A percentile compares a stretch with the other conserved stretches of the same genome.
Conservation (phyloP, 306 rosid genomes). For the Oemleria cerasiformis region DNA sequence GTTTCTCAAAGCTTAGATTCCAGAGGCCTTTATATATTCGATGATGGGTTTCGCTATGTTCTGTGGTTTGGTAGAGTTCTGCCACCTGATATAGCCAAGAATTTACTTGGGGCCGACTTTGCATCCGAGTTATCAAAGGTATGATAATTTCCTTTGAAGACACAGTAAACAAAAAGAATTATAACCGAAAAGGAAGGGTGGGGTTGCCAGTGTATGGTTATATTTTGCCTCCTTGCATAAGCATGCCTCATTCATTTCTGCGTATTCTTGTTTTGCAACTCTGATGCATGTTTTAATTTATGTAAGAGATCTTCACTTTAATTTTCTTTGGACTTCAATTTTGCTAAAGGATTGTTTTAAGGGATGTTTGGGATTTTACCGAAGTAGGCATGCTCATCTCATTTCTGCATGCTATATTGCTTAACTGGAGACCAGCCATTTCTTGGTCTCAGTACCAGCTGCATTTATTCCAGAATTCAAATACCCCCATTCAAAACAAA, state of each 20-base stretch:
- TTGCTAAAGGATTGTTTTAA: too few relatives aligned
- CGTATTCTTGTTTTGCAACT: not conserved
- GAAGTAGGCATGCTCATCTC: too few relatives aligned
- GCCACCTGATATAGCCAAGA: constrained; percentile 89
- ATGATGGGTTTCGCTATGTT: constrained; percentile 80
- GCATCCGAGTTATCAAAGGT: constrained; percentile 98
- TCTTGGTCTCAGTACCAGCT: not conserved
- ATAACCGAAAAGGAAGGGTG: not conserved
- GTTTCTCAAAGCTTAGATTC: constrained; percentile 81
- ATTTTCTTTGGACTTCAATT: not conserved
- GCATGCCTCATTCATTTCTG: not conserved
- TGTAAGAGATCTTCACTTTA: not conserved
- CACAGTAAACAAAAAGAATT: not conserved
- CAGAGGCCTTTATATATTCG: constrained; percentile 77
- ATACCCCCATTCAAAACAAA: not conserved
- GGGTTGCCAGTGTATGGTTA: not conserved
- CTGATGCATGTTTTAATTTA: not conserved
- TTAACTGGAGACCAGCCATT: too few relatives aligned
- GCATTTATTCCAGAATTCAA: not conserved
- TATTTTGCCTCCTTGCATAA: not conserved
- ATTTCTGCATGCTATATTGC: too few relatives aligned
- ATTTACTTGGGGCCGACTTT: constrained; percentile 81
- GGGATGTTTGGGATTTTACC: too few relatives aligned
- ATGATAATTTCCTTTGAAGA: constrained; percentile 22
- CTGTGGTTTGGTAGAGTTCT: constrained; percentile 91